Percentiles rank a stretch among this genome's conserved stretches.
Evolutionary conservation across 1,284 basidiomycete species (phyloP).

Genomic region (Vanrija sp.): DNA sequence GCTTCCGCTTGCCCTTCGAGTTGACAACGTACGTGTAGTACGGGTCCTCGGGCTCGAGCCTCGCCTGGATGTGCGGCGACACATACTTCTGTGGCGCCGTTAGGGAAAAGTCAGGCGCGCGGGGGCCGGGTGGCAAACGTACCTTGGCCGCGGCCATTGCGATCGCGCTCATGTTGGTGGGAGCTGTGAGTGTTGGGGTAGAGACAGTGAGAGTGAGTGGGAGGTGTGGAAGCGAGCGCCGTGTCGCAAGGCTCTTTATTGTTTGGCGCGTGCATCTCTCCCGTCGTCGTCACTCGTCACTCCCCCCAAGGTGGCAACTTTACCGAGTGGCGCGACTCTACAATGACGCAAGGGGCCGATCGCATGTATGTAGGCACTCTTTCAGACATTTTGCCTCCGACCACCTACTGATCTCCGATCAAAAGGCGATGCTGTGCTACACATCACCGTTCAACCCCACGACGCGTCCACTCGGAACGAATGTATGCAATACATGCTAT

Average conservation of each 20-base stretch:
- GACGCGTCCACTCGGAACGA: neutral
- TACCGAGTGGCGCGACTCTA: too few species aligned
- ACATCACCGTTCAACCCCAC: too few species aligned
- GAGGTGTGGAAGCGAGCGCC: neutral
- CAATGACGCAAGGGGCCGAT: too few species aligned
- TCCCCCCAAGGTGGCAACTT: too few species aligned
- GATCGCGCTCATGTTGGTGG: neutral
- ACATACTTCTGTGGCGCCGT: conserved; percentile 7
- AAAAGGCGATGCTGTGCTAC: too few species aligned
- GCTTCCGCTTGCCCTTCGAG: conserved; percentile 61
- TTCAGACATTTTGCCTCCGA: too few species aligned
- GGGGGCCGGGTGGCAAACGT: neutral
- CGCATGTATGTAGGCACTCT: too few species aligned
- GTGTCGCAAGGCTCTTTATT: too few species aligned
- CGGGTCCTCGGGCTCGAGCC: conserved; percentile 70
- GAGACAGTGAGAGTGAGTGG: neutral
- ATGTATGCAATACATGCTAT: conserved; percentile 22
- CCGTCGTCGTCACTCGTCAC: too few species aligned
- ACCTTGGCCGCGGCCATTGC: neutral
- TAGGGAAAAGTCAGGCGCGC: neutral
- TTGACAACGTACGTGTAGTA: conserved; percentile 72
- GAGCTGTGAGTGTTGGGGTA: neutral
- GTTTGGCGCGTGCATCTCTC: too few species aligned
- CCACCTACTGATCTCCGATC: too few species aligned
- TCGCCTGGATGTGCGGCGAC: conserved; percentile 7